These are phyloP conservation scores for Nicotiana undulata DNA, from an alignment of 257 asterid genomes.

Conservation along the genomic window DNA sequence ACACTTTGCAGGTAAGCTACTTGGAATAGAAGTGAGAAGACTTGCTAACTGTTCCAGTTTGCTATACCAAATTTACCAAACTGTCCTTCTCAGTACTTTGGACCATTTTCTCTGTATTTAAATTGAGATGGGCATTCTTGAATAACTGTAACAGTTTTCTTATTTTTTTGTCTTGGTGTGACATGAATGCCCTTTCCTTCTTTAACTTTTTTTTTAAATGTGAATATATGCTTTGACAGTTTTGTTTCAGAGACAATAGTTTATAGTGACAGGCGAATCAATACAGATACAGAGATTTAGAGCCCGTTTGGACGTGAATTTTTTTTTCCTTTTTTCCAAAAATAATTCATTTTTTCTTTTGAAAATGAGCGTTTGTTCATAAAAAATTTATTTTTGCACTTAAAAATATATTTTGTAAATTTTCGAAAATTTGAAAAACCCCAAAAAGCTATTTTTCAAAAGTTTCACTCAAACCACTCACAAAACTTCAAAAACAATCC, in stretches of 20 bases:
- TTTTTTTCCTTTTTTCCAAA: too few relatives aligned
- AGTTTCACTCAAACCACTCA: too few relatives aligned
- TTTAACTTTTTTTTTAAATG: not conserved
- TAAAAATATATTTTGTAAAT: too few relatives aligned
- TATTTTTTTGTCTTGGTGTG: not conserved
- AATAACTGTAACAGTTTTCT: constrained; percentile 7
- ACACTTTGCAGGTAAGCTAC: constrained; percentile 96
- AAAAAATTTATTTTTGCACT: too few relatives aligned
- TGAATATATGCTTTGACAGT: not conserved
- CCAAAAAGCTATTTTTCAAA: too few relatives aligned
- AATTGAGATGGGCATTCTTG: not conserved
- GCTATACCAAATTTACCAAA: constrained; percentile 41
- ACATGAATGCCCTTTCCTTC: constrained; percentile 4
- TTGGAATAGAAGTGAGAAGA: constrained; percentile 67
- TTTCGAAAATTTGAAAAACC: too few relatives aligned
- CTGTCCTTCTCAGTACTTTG: constrained; percentile 38
- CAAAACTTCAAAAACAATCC: too few relatives aligned
- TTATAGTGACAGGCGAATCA: not conserved
- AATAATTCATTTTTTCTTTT: too few relatives aligned
- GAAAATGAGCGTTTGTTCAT: too few relatives aligned
- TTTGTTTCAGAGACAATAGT: not conserved
- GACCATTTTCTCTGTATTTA: not conserved
- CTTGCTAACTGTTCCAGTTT: constrained; percentile 34
- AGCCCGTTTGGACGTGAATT: too few relatives aligned
- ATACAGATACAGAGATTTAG: not conserved